Evolutionary conservation across 306 rosid species (phyloP), one percentile per base, ranked within the genome.

Genomic region (Dicorynia guianensis): DNA sequence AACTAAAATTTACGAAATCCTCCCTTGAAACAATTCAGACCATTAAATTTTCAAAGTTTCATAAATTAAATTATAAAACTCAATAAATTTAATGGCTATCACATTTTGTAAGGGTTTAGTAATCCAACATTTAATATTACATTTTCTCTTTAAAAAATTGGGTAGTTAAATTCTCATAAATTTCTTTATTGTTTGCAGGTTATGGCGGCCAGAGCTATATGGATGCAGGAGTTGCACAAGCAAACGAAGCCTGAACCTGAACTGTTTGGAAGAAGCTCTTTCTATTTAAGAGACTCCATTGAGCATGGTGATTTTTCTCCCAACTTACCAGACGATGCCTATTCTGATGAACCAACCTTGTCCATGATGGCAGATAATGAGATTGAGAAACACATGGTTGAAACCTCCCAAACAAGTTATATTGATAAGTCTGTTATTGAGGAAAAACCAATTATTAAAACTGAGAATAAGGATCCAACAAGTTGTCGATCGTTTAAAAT

Each of bases 161-260:
- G 30, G 30, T 25, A 25, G 30, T 25, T 25, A 25, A 25, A 25
- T 25, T 25, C 30, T 25, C 2, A 2, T 2, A 25, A 33, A 69
- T 69, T 34, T 56, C 75, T 70, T 77, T 35, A 73, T 76, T 71
- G 36, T 67, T 81, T 69, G 75, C 81, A 95, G 99, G 91, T 95
- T 52, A 85, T 73, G 93, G 96, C 65, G 63, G 97, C 97, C 57
- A 85, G 97, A 89, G 80, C 93, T 42, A 79, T 81, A 86, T 94
- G 98, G 98, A 94, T 94, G 98, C 87, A 92, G 77, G 97, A 92
- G 83, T 85, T 90, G 85, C 98, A 94, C 8, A 83, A 84, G 85
- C 90, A 87, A 73, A 84, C 77, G 52, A 80, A 82, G 60, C 85
- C 84, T 46, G 92, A 86, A 70, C 65, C 80, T 74, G 87, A 84